phyloP scores from a whole-genome alignment of 495 filamentous ascomycete genomes.

The Trichoderma asperelloides region DNA sequence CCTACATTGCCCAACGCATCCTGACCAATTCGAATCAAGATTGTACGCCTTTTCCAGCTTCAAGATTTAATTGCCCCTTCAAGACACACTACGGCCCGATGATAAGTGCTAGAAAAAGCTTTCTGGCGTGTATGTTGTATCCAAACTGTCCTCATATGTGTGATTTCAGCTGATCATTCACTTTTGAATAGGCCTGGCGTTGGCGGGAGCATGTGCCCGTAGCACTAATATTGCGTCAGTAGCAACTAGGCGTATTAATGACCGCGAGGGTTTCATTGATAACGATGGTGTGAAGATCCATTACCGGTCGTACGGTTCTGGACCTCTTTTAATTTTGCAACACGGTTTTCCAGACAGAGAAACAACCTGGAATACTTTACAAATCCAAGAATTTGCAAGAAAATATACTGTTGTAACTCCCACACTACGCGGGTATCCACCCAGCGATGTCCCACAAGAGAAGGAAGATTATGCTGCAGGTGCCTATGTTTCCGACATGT shows the following conservation, averaged over 20 bases:
- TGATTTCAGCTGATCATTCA: not conserved
- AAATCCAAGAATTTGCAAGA: not conserved
- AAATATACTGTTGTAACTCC: not conserved
- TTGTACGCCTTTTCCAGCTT: not conserved
- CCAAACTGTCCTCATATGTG: not conserved
- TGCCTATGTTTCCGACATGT: not conserved
- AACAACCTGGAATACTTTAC: not conserved
- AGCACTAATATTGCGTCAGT: not conserved
- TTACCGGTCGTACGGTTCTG: not conserved
- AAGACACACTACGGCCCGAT: not conserved
- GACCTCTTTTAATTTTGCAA: not conserved
- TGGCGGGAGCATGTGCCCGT: not conserved
- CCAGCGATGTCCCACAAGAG: not conserved
- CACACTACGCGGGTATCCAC: not conserved
- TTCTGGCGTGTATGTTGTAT: not conserved
- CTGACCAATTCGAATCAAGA: not conserved
- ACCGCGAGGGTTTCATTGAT: not conserved
- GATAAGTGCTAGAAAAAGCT: not conserved
- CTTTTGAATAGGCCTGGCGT: not conserved
- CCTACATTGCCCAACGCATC: not conserved
- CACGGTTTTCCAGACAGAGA: not conserved
- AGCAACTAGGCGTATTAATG: not conserved
- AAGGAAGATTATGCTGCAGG: not conserved
- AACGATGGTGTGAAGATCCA: not conserved
- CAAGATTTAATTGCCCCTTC: not conserved